Base-by-base conservation (phyloP, 805 yeast genomes). In the Ogataea allantospora region DNA sequence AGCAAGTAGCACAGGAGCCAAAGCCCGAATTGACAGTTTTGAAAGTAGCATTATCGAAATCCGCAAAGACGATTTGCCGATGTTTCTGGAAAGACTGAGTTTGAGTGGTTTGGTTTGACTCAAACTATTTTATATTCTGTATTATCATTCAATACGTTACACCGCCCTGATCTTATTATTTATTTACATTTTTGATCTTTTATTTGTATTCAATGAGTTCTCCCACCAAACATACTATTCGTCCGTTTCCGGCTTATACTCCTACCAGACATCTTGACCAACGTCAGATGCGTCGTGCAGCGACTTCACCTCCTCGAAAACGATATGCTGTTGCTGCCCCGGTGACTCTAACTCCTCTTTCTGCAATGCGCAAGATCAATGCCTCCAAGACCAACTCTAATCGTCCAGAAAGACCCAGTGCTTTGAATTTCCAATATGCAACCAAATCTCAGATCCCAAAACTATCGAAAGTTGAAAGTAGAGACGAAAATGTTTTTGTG, bases 21-120 rank as follows among this genome's bases (percentile, higher is more conserved):
- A 84, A 50, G 88, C 88, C 13, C 74, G 91, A 53, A 84, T 93
- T 45, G 98, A 93, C 59, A 88, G 95, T 54, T 93, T 93, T 63
- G 98, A 93, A 58, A 85, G 95, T 47, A 80, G 97, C 3, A 86
- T 93, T 15, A 88, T 93, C 29, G 97, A 93, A 63, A 80, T 93
- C 28, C 66, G 87, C 43, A 83, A 80, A 54, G 96, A 89, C 33
- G 99, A 93, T 58, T 66, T 93, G 46, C 70, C 88, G 4, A 86
- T 95, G 33, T 93, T 93, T 55, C 63, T 93, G 44, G 98, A 93
- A 57, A 77, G 78, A 42, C 66, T 91, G 44, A 86, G 95, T 8
- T 58, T 83, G 33, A 82, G 88, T 65, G 89, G 89, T 2, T 57
- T 76, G 32, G 62, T 74, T 14, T 56, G 12, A 17, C 27, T n/a